phyloP scores from a whole-genome alignment of 768 basidiomycete species.

The Amylocystis lapponica region DNA sequence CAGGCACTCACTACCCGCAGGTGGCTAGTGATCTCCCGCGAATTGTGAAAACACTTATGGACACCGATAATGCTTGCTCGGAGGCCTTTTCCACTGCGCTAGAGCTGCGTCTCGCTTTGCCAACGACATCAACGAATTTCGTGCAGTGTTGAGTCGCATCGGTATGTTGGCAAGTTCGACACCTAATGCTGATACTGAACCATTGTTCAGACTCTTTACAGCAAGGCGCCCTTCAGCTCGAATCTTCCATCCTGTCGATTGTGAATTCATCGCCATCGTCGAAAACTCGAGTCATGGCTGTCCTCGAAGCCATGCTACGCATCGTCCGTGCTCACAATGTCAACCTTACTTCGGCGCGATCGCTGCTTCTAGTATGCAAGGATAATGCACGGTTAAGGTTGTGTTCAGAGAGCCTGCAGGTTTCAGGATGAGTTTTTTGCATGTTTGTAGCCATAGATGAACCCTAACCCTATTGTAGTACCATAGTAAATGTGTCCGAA shows the following conservation, averaged over 20 bases:
- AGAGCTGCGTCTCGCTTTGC: neutral
- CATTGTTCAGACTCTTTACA: neutral
- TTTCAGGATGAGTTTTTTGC: slow-evolving; percentile 5
- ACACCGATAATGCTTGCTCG: slow-evolving; percentile 20
- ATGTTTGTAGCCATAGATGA: neutral
- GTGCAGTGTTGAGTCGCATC: slow-evolving; percentile 3
- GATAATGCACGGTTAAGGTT: slow-evolving; percentile 9
- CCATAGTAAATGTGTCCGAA: neutral
- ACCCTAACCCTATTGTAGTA: slow-evolving; percentile 8
- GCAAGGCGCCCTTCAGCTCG: neutral
- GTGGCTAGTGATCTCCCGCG: neutral
- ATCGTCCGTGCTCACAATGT: neutral
- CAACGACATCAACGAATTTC: slow-evolving; percentile 9
- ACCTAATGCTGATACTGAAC: neutral
- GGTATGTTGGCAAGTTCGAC: slow-evolving; percentile 5
- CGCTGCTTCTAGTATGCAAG: slow-evolving; percentile 7
- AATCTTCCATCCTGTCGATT: neutral
- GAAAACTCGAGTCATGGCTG: neutral
- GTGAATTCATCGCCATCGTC: neutral
- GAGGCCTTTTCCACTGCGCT: slow-evolving; percentile 2
- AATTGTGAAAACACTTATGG: slow-evolving; percentile 10
- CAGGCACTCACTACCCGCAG: neutral
- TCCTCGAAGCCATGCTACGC: neutral
- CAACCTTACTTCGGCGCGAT: neutral
- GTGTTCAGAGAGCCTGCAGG: slow-evolving; percentile 10